Base-by-base conservation (phyloP, 495 filamentous ascomycete genomes). In the Penicillium paxilli region DNA sequence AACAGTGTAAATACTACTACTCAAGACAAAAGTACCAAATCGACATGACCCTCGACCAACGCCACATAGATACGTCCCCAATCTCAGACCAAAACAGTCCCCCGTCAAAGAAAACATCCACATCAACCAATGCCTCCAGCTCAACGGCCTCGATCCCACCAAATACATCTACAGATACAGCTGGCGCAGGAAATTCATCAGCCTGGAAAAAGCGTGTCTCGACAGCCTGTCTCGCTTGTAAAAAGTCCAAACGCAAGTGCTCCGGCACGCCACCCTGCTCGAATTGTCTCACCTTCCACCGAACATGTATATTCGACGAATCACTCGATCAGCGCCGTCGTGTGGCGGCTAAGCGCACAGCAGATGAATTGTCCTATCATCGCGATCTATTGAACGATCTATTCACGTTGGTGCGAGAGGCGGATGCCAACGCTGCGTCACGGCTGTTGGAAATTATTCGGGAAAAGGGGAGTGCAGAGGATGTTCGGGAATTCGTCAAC, bases 181-280 rank as follows among this genome's bases (percentile, higher is more conserved):
- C n/a, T n/a, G n/a, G n/a, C n/a, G n/a, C n/a, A n/a, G n/a, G n/a
- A n/a, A n/a, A n/a, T n/a, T n/a, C n/a, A n/a, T n/a, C n/a, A n/a
- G 42, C 51, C 3, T 66, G 66, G 60, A 77, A 77, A 60, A 78
- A 74, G 51, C 62, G 75, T 9, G 75, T 76, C 2, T 78, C 75
- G 0, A 77, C 75, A 46, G 75, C 75, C 6, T 78, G 75, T 61
- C 44, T 76, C 47, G 70, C 73, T 0, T 78, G 75, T 55, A 78
- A 78, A 35, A 76, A 76, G 55, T 78, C 75, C 0, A 78, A 78
- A 55, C 65, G 75, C 6, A 78, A 78, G 72, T 78, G 75, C 57
- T 75, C 73, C 14, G 75, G 75, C 12, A 62, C 57, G 21, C 44
- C 70, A 19, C 73, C 73, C 1, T 78, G 75, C 44, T 64, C 70